phyloP scores from a whole-genome alignment of 2,329 filamentous ascomycete species.

The Stachybotrys chlorohalonatus region DNA sequence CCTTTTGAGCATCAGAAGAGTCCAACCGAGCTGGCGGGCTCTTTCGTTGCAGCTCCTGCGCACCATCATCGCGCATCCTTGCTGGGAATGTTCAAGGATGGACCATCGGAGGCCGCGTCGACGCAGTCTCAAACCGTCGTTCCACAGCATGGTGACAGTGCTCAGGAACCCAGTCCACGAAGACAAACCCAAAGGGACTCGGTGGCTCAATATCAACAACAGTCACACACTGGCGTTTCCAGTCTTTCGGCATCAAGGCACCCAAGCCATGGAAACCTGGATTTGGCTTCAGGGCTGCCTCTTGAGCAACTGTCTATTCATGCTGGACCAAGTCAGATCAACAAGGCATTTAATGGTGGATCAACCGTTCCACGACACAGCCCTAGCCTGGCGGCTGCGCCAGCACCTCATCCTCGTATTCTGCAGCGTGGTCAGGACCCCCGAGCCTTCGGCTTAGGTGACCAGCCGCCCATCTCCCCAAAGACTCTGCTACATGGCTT shows the following conservation, averaged over 20 bases:
- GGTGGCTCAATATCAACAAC: background rate
- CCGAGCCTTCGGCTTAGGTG: slow-evolving; percentile 8
- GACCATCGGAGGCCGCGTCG: slow-evolving; percentile 2
- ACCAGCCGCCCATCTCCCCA: slow-evolving; percentile 7
- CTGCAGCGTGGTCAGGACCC: slow-evolving; percentile 24
- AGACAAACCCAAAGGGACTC: background rate
- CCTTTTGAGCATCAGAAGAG: slow-evolving; percentile 7
- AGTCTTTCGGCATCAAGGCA: background rate
- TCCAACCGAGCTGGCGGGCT: slow-evolving; percentile 17
- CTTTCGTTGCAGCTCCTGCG: slow-evolving; percentile 10
- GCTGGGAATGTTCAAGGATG: slow-evolving; percentile 45
- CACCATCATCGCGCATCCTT: slow-evolving; percentile 37
- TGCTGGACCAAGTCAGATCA: slow-evolving; percentile 5
- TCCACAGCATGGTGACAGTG: background rate
- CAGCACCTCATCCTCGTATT: slow-evolving; percentile 15
- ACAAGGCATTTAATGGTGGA: slow-evolving; percentile 4
- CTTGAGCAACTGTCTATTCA: slow-evolving; percentile 13
- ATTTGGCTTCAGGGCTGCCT: slow-evolving; percentile 8
- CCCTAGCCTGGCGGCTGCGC: background rate
- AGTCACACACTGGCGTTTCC: background rate
- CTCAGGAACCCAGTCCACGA: background rate
- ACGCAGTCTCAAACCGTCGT: background rate
- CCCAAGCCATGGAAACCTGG: slow-evolving; percentile 1
- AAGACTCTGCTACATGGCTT: slow-evolving; percentile 11
- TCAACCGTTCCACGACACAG: slow-evolving; percentile 3